Conservation (phyloP, 2,329 filamentous ascomycete species). For the Arthrobotrys sphaeroides region DNA sequence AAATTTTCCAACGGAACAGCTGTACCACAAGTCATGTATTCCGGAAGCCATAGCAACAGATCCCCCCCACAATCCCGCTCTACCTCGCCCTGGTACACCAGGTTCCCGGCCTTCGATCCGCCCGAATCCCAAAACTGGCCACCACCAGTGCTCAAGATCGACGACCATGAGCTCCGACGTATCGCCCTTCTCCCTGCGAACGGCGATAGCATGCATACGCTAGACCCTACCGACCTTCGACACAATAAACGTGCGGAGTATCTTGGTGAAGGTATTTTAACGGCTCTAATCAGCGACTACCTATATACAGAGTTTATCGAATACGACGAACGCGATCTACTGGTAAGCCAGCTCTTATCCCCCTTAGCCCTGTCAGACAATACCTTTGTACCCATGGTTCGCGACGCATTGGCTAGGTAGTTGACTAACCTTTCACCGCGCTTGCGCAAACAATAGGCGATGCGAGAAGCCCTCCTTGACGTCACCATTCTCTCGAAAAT, state of each 20-base stretch:
- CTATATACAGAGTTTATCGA: conserved; percentile 43
- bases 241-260: conserved; percentile 25
- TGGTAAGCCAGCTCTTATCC: not conserved
- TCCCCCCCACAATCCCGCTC: conserved; percentile 44
- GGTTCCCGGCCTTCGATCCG: conserved; percentile 25
- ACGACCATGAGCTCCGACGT: conserved; percentile 18
- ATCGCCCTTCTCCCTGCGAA: conserved; percentile 22
- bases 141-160: conserved; percentile 31
- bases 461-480: conserved; percentile 47
- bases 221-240: conserved; percentile 18
- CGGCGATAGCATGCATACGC: not conserved
- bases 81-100: conserved; percentile 38
- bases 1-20: not conserved
- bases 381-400: not conserved
- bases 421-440: too few species aligned
- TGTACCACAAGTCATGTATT: conserved; percentile 17
- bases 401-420: not conserved
- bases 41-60: conserved; percentile 15
- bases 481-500: conserved; percentile 55
- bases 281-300: conserved; percentile 34
- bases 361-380: not conserved
- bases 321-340: conserved; percentile 5
- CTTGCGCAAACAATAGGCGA: conserved; percentile 26
- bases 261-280: conserved; percentile 41
- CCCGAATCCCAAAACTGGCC: conserved; percentile 30